phyloP scores from a whole-genome alignment of 495 filamentous ascomycete genomes.

The Daldinia childiae region DNA sequence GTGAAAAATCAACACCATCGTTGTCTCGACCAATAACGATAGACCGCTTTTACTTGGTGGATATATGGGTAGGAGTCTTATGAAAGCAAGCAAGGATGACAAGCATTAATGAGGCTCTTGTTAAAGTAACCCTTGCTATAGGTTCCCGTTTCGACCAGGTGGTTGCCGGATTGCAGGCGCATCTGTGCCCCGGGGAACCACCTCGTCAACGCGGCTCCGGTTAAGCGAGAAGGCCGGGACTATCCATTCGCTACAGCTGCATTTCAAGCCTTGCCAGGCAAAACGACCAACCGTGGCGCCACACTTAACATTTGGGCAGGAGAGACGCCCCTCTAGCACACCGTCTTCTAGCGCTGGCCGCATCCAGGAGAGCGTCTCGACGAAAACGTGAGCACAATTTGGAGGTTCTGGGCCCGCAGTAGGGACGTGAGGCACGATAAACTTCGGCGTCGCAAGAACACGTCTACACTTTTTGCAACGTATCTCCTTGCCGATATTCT shows the following conservation, averaged over 20 bases:
- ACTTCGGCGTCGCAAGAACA: conserved; percentile 55
- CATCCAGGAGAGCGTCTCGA: conserved; percentile 96
- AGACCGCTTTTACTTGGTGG: conserved; percentile 12
- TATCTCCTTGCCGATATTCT: conserved; percentile 55
- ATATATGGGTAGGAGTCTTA: not conserved
- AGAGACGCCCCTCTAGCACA: conserved; percentile 80
- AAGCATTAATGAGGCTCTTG: conserved; percentile 5
- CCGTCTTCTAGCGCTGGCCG: conserved; percentile 77
- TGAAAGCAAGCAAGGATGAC: not conserved
- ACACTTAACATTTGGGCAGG: conserved; percentile 82
- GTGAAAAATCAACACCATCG: conserved; percentile 11
- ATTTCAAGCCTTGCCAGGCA: conserved; percentile 94
- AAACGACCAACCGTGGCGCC: conserved; percentile 86
- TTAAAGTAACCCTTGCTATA: conserved; percentile 21
- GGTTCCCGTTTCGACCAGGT: conserved; percentile 43
- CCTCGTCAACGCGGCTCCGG: conserved; percentile 81
- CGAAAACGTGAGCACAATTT: conserved; percentile 81
- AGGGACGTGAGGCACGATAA: conserved; percentile 54
- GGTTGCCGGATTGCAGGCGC: conserved; percentile 42
- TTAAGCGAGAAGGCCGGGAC: conserved; percentile 89
- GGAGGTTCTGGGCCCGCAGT: conserved; percentile 13
- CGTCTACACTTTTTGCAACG: conserved; percentile 73
- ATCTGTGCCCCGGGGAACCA: conserved; percentile 41
- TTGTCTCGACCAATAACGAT: conserved; percentile 6
- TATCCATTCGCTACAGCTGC: conserved; percentile 90